Conservation (phyloP, 208 protist genomes). For the Wallacemonas collosoma region DNA sequence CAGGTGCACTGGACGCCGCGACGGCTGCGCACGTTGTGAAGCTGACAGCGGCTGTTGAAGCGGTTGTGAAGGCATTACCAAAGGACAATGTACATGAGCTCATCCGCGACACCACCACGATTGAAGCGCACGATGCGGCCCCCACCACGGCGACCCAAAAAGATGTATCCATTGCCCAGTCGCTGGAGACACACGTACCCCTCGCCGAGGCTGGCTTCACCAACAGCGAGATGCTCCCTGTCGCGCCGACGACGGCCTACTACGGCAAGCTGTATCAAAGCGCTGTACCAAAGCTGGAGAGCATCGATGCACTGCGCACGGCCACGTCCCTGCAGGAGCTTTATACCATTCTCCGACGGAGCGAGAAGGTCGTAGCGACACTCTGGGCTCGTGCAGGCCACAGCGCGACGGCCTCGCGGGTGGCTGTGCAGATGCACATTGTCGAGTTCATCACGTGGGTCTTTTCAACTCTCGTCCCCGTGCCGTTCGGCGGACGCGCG, state of each 20-base stretch:
- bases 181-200: conserved; percentile 17
- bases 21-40: conserved; percentile 32
- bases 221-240: conserved; percentile 49
- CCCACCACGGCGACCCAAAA: too few species aligned
- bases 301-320: conserved; percentile 27
- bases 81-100: conserved; percentile 35
- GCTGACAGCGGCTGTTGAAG: conserved; percentile 42
- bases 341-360: conserved; percentile 23
- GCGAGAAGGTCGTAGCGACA: conserved; percentile 28
- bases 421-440: conserved; percentile 78
- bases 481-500: conserved; percentile 29
- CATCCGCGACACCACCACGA: conserved; percentile 17
- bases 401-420: conserved; percentile 64
- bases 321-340: conserved; percentile 34
- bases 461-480: conserved; percentile 57
- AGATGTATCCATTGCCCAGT: not conserved
- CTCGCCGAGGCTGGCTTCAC: conserved; percentile 24
- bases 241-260: conserved; percentile 35
- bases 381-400: conserved; percentile 59
- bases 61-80: conserved; percentile 41
- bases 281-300: conserved; percentile 29
- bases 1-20: conserved; percentile 19
- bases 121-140: not conserved
- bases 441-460: conserved; percentile 75
- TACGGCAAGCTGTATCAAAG: conserved; percentile 40